Evolutionary conservation across 2,329 filamentous ascomycete species (phyloP).

Genomic region (Podosphaera leucotricha): DNA sequence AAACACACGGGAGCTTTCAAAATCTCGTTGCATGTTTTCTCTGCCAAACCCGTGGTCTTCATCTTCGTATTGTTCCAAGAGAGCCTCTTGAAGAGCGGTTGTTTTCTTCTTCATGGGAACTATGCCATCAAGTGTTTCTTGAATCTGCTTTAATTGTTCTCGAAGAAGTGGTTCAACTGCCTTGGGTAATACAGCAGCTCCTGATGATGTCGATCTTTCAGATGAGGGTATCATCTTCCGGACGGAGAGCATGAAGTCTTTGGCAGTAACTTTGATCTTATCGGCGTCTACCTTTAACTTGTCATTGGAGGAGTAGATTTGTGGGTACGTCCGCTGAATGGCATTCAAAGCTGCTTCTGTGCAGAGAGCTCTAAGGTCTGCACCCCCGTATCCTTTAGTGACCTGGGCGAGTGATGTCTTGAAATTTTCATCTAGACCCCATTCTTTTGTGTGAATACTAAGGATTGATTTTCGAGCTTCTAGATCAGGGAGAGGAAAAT

Average conservation of each 20-base stretch:
- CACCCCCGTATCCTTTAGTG: conserved; percentile 92
- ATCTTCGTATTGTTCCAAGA: conserved; percentile 70
- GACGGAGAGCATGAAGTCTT: conserved; percentile 91
- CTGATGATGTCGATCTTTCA: conserved; percentile 67
- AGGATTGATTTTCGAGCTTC: conserved; percentile 66
- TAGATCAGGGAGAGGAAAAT: conserved; percentile 75
- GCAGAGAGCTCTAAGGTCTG: conserved; percentile 77
- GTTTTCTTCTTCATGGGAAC: conserved; percentile 68
- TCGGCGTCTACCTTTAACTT: conserved; percentile 73
- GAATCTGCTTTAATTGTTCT: conserved; percentile 45
- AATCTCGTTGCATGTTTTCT: conserved; percentile 52
- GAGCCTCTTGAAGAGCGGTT: conserved; percentile 80
- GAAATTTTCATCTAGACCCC: conserved; percentile 61
- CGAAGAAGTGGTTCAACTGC: conserved; percentile 61
- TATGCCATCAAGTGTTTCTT: conserved; percentile 44
- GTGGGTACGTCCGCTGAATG: conserved; percentile 84
- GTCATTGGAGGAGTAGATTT: conserved; percentile 78
- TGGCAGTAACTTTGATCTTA: conserved; percentile 67
- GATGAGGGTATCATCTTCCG: conserved; percentile 94
- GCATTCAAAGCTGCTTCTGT: conserved; percentile 91
- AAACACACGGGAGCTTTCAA: conserved; percentile 73
- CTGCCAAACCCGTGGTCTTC: conserved; percentile 64
- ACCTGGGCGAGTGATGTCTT: conserved; percentile 65
- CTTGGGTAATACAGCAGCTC: conserved; percentile 57
- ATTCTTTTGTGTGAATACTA: conserved; percentile 85